Evolutionary conservation across 1,284 basidiomycete species (phyloP).

Genomic region (Wolfiporia cocos): DNA sequence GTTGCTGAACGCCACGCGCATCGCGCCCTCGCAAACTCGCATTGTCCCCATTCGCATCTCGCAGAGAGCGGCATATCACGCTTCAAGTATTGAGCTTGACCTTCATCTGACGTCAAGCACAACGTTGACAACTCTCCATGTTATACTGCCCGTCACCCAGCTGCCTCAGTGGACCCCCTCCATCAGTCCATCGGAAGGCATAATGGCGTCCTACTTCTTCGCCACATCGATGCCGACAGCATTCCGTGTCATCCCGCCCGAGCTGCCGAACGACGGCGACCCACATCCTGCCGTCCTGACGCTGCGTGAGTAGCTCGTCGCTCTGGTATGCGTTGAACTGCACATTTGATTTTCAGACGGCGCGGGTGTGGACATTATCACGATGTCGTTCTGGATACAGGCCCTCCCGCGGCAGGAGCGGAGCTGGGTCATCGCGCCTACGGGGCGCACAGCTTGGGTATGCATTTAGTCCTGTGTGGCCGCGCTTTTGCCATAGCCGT

Average conservation of each 20-base stretch:
- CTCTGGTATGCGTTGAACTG: not conserved
- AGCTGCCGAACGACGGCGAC: slow-evolving; percentile 14
- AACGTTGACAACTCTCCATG: slow-evolving; percentile 15
- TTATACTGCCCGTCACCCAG: slow-evolving; percentile 39
- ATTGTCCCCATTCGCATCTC: slow-evolving; percentile 43
- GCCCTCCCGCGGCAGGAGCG: slow-evolving; percentile 49
- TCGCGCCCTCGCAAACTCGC: slow-evolving; percentile 59
- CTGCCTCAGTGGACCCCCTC: slow-evolving; percentile 32
- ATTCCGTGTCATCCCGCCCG: slow-evolving; percentile 55
- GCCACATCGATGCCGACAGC: slow-evolving; percentile 46
- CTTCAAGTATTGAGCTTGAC: slow-evolving; percentile 29
- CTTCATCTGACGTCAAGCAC: slow-evolving; percentile 25
- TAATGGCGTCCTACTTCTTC: slow-evolving; percentile 57
- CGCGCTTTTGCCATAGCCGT: too few species aligned
- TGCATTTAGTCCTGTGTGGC: too few species aligned
- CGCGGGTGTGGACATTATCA: slow-evolving; percentile 68
- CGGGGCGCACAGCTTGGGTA: slow-evolving; percentile 74
- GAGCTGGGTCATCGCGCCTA: slow-evolving; percentile 70
- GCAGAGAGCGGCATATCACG: slow-evolving; percentile 27
- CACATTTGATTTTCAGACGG: slow-evolving; percentile 45
- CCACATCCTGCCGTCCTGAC: slow-evolving; percentile 55
- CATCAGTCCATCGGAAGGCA: slow-evolving; percentile 22
- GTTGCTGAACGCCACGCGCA: slow-evolving; percentile 30
- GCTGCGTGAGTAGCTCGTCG: slow-evolving; percentile 44
- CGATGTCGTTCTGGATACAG: slow-evolving; percentile 48